Conservation (phyloP, 257 asterid genomes). For the Mentha longifolia region DNA sequence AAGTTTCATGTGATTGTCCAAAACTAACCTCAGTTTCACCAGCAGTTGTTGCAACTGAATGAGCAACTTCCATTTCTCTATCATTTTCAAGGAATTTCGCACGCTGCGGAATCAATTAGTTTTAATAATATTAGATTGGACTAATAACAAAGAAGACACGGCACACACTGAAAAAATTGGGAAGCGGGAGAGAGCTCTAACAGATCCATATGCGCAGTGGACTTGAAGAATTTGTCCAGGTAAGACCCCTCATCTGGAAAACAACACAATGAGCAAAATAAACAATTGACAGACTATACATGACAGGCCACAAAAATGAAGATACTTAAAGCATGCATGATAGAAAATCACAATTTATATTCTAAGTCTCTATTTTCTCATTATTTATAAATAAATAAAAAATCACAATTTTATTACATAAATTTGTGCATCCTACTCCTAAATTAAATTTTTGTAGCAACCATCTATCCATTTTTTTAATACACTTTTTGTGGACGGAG, state of each 20-base stretch:
- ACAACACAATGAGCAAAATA: conserved; percentile 20
- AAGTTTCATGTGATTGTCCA: conserved; percentile 11
- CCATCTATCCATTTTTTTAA: too few relatives aligned
- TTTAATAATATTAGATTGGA: conserved; percentile 25
- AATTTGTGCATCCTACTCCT: too few relatives aligned
- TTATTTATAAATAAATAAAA: too few relatives aligned
- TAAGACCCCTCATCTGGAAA: conserved; percentile 80
- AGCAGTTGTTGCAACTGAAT: conserved; percentile 87
- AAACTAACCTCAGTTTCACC: conserved; percentile 93
- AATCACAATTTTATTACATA: too few relatives aligned
- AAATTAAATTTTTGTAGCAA: too few relatives aligned
- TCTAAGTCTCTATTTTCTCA: too few relatives aligned
- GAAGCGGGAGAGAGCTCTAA: conserved; percentile 55
- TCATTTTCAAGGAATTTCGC: conserved; percentile 87
- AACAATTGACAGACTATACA: conserved; percentile 2
- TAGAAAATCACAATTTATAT: too few relatives aligned
- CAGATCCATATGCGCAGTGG: conserved; percentile 77
- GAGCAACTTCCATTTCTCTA: conserved; percentile 95
- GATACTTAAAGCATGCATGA: conserved; percentile 16
- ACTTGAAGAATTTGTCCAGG: conserved; percentile 81
- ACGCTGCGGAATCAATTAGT: conserved; percentile 57
- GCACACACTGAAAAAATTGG: background rate
- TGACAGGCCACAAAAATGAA: background rate
- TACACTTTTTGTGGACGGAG: too few relatives aligned
- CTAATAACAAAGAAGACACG: conserved; percentile 12